A percentile compares a stretch with the other conserved stretches of the same genome.
Evolutionary conservation across 2,329 filamentous ascomycete genomes (phyloP).

Genomic region (Dryadomyces sulphureus): DNA sequence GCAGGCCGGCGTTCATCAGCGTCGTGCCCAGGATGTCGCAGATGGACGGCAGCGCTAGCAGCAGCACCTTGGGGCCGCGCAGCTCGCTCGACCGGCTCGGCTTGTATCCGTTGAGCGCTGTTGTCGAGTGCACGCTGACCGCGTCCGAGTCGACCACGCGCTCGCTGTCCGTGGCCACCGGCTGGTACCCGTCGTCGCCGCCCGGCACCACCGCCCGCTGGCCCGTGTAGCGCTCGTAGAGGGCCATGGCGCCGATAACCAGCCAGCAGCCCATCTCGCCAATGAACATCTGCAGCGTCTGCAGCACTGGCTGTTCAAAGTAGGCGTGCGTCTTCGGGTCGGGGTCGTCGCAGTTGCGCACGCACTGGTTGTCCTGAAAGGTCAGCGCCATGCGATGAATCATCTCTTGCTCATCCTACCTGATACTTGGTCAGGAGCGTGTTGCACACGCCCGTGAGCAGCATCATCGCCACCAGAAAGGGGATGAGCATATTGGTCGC

Average conservation of each 20-base stretch:
- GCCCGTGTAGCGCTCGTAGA: constrained; percentile 45
- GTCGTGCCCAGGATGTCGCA: constrained; percentile 94
- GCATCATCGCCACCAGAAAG: constrained; percentile 88
- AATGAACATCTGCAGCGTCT: constrained; percentile 96
- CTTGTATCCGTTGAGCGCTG: constrained; percentile 27
- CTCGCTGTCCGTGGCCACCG: constrained; percentile 37
- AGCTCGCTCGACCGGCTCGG: constrained; percentile 30
- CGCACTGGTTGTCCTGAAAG: constrained; percentile 82
- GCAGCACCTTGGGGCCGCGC: constrained; percentile 51
- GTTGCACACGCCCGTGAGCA: constrained; percentile 91
- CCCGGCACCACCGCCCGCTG: constrained; percentile 18
- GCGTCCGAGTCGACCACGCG: constrained; percentile 24
- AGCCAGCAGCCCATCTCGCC: constrained; percentile 95
- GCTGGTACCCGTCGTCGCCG: constrained; percentile 46
- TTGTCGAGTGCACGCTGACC: constrained; percentile 27
- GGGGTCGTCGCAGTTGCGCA: constrained; percentile 67
- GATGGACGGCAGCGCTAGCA: constrained; percentile 74
- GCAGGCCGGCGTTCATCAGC: constrained; percentile 87
- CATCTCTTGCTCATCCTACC: constrained; percentile 19
- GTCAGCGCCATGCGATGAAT: not conserved
- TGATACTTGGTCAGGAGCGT: constrained; percentile 95
- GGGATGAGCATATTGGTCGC: constrained; percentile 58
- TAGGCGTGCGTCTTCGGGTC: constrained; percentile 50
- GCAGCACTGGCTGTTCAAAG: constrained; percentile 92
- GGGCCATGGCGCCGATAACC: constrained; percentile 55